A percentile compares a stretch with the other conserved stretches of the same genome.
Evolutionary conservation across 371 early-diverging fungal species (phyloP).

Genomic region (Pancytospora philotis): DNA sequence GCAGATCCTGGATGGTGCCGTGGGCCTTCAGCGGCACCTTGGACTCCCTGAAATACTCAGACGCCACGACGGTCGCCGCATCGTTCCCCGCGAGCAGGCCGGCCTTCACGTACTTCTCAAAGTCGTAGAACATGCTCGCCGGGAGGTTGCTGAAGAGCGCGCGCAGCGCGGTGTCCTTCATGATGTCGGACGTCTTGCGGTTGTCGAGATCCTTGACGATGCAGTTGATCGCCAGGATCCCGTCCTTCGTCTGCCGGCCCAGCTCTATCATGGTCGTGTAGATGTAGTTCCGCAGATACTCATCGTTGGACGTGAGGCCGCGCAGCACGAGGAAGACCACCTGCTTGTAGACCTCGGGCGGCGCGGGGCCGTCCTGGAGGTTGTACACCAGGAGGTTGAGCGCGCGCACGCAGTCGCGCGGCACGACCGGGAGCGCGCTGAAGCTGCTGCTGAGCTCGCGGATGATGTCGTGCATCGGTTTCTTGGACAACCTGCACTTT

Average conservation of each 20-base stretch:
- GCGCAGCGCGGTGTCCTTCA: conserved; percentile 40
- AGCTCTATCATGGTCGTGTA: conserved; percentile 39
- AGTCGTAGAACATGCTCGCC: conserved; percentile 52
- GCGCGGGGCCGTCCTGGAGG: conserved; percentile 16
- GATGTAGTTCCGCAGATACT: conserved; percentile 44
- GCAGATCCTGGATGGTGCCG: conserved; percentile 47
- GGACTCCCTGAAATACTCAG: conserved; percentile 31
- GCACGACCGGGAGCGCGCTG: conserved; percentile 18
- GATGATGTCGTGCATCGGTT: neutral
- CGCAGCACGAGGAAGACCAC: conserved; percentile 49
- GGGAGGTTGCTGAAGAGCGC: conserved; percentile 53
- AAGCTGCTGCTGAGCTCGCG: neutral
- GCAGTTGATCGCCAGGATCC: conserved; percentile 53
- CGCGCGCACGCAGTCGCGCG: conserved; percentile 48
- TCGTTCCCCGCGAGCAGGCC: conserved; percentile 28
- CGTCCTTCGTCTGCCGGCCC: conserved; percentile 25
- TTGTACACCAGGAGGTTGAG: conserved; percentile 48
- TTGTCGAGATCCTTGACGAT: conserved; percentile 44
- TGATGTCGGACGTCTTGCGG: conserved; percentile 16
- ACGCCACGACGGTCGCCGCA: conserved; percentile 34
- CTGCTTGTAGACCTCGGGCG: conserved; percentile 37
- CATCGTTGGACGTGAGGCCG: conserved; percentile 50
- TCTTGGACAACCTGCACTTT: no score
- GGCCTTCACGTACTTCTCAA: conserved; percentile 52
- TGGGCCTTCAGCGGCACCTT: conserved; percentile 28